Conservation (phyloP, 2,329 filamentous ascomycete species). For the Fusarium drepaniforme region DNA sequence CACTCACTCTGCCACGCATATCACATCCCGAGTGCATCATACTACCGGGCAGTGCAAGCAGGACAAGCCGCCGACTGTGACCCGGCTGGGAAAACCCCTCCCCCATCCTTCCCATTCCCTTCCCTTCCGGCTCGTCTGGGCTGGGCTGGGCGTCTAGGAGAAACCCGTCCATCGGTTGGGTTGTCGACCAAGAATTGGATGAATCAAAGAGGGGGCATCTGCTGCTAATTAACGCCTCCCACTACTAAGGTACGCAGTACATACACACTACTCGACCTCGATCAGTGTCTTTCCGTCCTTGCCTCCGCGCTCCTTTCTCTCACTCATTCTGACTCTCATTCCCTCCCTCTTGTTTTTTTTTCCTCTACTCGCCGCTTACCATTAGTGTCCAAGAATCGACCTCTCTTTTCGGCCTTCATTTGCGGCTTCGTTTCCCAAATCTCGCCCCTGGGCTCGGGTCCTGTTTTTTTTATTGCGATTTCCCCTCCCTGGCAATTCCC, state of each 20-base stretch:
- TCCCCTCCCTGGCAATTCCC: constrained; percentile 39
- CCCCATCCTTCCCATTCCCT: background rate
- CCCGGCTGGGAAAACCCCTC: background rate
- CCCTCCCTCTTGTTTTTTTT: background rate
- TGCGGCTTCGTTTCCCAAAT: constrained; percentile 12
- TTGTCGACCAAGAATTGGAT: constrained; percentile 2
- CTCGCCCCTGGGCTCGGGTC: constrained; percentile 35
- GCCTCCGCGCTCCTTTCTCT: constrained; percentile 3
- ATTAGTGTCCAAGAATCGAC: constrained; percentile 14
- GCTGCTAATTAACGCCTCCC: constrained; percentile 42
- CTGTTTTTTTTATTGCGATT: constrained; percentile 45
- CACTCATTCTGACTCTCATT: constrained; percentile 9
- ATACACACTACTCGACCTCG: background rate
- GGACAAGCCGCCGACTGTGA: background rate
- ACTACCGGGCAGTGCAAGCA: constrained; percentile 4
- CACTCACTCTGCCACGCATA: constrained; percentile 2
- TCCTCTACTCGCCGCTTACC: background rate
- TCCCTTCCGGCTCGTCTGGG: background rate
- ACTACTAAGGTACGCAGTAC: constrained; percentile 13
- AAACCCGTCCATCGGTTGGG: constrained; percentile 1
- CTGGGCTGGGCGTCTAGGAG: constrained; percentile 5
- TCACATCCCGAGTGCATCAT: constrained; percentile 3
- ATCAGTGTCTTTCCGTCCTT: constrained; percentile 10
- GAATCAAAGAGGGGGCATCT: constrained; percentile 16
- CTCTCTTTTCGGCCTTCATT: constrained; percentile 18